Conservation (phyloP, 2,329 filamentous ascomycete genomes). For the Mycocentrospora acerina region DNA sequence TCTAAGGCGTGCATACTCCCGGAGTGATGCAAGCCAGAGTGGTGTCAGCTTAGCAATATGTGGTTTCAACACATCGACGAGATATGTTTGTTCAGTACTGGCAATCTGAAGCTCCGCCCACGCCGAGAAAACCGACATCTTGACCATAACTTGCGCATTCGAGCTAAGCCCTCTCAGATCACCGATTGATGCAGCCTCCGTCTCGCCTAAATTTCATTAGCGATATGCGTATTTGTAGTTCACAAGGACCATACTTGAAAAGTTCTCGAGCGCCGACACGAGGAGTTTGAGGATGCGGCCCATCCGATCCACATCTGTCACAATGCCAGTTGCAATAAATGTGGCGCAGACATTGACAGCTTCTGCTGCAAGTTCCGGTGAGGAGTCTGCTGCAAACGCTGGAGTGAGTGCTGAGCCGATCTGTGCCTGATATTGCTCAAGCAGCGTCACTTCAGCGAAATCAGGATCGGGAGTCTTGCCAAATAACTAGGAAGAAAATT, state of each 20-base stretch:
- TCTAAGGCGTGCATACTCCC: conserved; percentile 87
- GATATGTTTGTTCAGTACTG: conserved; percentile 86
- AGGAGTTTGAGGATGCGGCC: conserved; percentile 93
- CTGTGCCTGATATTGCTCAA: conserved; percentile 98
- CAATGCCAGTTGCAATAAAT: conserved; percentile 95
- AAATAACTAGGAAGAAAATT: conserved; percentile 64
- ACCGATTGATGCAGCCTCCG: conserved; percentile 82
- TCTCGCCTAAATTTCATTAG: conserved; percentile 53
- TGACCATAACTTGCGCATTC: conserved; percentile 97
- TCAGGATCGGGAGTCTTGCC: conserved; percentile 94
- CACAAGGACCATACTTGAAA: conserved; percentile 60
- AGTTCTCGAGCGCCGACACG: conserved; percentile 87
- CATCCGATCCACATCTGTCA: conserved; percentile 98
- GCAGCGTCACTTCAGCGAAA: conserved; percentile 92
- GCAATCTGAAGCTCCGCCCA: conserved; percentile 98
- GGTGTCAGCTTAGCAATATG: conserved; percentile 89
- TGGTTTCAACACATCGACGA: conserved; percentile 83
- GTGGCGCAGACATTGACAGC: conserved; percentile 97
- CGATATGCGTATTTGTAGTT: conserved; percentile 3
- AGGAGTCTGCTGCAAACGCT: conserved; percentile 93
- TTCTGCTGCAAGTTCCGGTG: conserved; percentile 90
- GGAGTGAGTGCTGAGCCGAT: conserved; percentile 96
- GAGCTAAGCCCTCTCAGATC: conserved; percentile 90
- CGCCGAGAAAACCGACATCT: conserved; percentile 93
- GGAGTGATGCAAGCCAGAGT: conserved; percentile 87